Evolutionary conservation across 768 basidiomycete genomes (phyloP), one percentile per base, ranked within the genome.

Genomic region (Rubroboletus pulcherrimus): DNA sequence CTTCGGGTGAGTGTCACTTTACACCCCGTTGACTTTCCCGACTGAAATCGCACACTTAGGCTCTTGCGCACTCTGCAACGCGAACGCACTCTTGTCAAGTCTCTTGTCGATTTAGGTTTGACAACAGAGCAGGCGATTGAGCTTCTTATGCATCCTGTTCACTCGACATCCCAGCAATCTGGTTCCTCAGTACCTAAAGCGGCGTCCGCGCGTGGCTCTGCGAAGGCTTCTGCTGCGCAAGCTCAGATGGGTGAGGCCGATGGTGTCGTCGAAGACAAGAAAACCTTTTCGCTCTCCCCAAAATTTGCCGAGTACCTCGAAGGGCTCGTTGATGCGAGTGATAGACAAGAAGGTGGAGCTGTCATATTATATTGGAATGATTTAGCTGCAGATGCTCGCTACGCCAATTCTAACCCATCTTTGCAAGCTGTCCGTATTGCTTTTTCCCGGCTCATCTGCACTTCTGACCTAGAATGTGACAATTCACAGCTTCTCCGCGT

Each of bases 281-380:
- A 91, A 15, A 91, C 87, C 59, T 94, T 93, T 80, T 93, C 93
- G 64, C 91, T 98, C 54, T 26, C 67, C n/a, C 60, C 60, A 6
- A 71, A 67, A 47, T 29, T 52, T 44, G 45, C 63, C 5, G 71
- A 68, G 37, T 67, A 60, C 30, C 58, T 71, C 4, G 87, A 90
- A 51, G 91, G 87, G 1, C 61, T 97, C n/a, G 87, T 96, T 54
- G 97, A 98, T 70, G 88, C 93, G 1, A 93, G 89, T 55, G 96
- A 99, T 71, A 76, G 91, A 17, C 64, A 67, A 4, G 97, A 99
- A 67, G 91, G 81, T 2, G 92, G 87, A 0, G 78, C 73, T 35
- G 78, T 89, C 4, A 79, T 95, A 38, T 66, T 86, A 1, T 98
- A 91, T 83, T 90, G 88, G 87, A 99, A 98, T 69, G 86, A 99